Evolutionary conservation across 176 grass and related monocot species (phyloP).

Genomic region (Phoenix dactylifera): DNA sequence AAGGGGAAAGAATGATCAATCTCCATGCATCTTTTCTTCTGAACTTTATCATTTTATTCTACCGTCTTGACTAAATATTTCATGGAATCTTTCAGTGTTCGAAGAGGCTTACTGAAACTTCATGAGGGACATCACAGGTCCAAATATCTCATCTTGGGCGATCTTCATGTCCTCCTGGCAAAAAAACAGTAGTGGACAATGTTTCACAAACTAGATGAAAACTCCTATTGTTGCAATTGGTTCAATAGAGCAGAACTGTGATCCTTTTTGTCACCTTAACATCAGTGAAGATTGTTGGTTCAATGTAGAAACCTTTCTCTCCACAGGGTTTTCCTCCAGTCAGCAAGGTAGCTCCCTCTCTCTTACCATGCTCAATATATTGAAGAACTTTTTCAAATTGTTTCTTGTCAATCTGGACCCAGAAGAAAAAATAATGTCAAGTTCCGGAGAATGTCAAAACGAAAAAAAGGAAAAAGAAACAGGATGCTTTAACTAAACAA

Average conservation of each 20-base stretch:
- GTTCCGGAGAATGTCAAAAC: neutral
- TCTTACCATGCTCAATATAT: conserved; percentile 82
- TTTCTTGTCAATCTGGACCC: conserved; percentile 44
- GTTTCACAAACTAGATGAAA: too few relatives aligned
- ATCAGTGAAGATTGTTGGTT: conserved; percentile 82
- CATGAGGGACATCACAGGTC: conserved; percentile 85
- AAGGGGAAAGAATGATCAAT: neutral
- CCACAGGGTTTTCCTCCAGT: conserved; percentile 56
- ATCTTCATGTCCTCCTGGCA: conserved; percentile 81
- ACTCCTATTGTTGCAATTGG: too few relatives aligned
- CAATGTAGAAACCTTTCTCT: conserved; percentile 77
- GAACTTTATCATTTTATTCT: too few relatives aligned
- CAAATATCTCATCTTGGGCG: conserved; percentile 75
- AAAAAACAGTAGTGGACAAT: neutral
- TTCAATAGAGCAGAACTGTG: too few relatives aligned
- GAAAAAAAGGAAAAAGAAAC: neutral
- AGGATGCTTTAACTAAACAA: neutral
- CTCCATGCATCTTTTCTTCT: too few relatives aligned
- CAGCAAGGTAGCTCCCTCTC: conserved; percentile 65
- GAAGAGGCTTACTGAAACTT: conserved; percentile 51
- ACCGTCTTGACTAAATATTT: too few relatives aligned
- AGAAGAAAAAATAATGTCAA: neutral
- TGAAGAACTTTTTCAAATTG: conserved; percentile 77
- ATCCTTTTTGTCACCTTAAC: conserved; percentile 45
- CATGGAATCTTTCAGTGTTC: too few relatives aligned